Evolutionary conservation across 2,329 filamentous ascomycete species (phyloP).

Genomic region (Paecilomyces niveus): DNA sequence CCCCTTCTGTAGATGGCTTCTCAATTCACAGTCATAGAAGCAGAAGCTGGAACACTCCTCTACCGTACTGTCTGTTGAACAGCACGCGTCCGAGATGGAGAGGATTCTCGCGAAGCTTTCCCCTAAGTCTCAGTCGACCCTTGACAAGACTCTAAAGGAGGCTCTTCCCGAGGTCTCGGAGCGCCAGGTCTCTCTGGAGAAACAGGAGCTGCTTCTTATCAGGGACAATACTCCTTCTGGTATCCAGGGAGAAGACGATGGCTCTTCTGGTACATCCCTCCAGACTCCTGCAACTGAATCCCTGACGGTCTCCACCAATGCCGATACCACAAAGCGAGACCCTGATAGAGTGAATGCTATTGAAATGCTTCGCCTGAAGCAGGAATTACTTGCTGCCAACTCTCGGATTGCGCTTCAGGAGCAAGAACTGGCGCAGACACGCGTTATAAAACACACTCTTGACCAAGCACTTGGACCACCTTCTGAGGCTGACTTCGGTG

Average conservation of each 20-base stretch:
- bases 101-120: constrained; percentile 44
- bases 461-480: constrained; percentile 51
- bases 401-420: constrained; percentile 54
- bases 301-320: constrained; percentile 1
- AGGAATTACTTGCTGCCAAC: constrained; percentile 51
- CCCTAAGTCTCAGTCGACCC: constrained; percentile 23
- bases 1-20: neutral
- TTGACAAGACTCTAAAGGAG: constrained; percentile 13
- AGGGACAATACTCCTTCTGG: constrained; percentile 9
- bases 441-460: constrained; percentile 54
- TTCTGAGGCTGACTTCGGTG: constrained; percentile 45
- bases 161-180: constrained; percentile 66
- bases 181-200: constrained; percentile 55
- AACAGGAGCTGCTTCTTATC: constrained; percentile 49
- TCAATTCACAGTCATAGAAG: constrained; percentile 37
- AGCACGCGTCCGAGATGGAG: constrained; percentile 51
- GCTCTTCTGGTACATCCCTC: constrained; percentile 11
- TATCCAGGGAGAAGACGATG: constrained; percentile 14
- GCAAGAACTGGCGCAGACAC: constrained; percentile 54
- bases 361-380: constrained; percentile 51
- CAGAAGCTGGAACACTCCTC: constrained; percentile 38
- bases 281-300: constrained; percentile 11
- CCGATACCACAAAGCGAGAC: constrained; percentile 10
- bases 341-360: constrained; percentile 25
- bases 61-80: constrained; percentile 17